Percentiles rank a stretch among this genome's conserved stretches.
phyloP scores from a whole-genome alignment of 768 basidiomycete genomes.

The Amanita pseudoporphyria region DNA sequence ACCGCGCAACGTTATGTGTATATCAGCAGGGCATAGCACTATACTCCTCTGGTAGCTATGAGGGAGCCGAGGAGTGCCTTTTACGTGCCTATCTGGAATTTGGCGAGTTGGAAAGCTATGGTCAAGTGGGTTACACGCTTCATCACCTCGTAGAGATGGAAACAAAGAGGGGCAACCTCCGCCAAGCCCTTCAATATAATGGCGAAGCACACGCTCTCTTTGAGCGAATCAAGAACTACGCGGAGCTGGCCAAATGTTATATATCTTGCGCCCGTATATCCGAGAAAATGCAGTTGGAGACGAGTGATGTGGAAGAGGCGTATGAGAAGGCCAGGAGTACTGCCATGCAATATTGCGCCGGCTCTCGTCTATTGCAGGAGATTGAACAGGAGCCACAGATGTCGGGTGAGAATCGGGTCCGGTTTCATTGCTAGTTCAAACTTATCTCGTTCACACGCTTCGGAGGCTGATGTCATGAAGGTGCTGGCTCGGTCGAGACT shows the following conservation, averaged over 20 bases:
- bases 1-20: neutral
- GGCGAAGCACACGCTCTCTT: neutral
- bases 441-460: no score
- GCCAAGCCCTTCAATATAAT: neutral
- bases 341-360: neutral
- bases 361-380: neutral
- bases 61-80: neutral
- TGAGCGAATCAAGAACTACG: neutral
- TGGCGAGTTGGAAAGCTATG: neutral
- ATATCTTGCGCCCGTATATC: neutral
- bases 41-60: neutral
- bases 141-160: neutral
- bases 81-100: neutral
- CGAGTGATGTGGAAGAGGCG: neutral
- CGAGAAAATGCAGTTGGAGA: neutral
- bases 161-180: neutral
- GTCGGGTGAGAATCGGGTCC: neutral
- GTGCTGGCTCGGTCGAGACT: no score
- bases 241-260: neutral
- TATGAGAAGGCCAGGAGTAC: neutral
- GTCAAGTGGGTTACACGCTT: neutral
- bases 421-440: neutral
- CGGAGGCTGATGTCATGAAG: no score
- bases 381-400: neutral
- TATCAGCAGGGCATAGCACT: neutral